These are phyloP conservation scores for Graphilbum sp. DNA, from an alignment of 2,329 filamentous ascomycete species.

Conservation along the genomic window DNA sequence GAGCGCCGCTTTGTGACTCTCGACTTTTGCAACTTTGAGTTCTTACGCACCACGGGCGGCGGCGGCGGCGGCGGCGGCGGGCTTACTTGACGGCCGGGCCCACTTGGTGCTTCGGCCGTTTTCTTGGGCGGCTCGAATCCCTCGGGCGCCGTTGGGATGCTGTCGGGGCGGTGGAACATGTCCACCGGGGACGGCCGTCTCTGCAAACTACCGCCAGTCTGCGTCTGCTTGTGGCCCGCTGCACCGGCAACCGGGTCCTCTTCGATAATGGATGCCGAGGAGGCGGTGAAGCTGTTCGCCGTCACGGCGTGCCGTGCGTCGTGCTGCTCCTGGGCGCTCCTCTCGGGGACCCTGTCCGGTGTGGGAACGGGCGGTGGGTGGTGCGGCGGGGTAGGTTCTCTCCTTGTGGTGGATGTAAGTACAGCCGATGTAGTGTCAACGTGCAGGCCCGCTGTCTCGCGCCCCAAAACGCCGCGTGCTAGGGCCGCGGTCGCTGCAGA, in stretches of 20 bases:
- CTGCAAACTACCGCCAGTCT: neutral
- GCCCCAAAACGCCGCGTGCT: slow-evolving; percentile 43
- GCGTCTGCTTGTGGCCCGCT: neutral
- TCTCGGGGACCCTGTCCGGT: neutral
- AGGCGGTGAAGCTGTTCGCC: neutral
- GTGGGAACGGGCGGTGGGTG: neutral
- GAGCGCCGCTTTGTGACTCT: slow-evolving; percentile 17
- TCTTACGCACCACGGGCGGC: neutral
- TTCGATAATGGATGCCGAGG: neutral
- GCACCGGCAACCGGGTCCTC: neutral
- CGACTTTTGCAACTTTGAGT: slow-evolving; percentile 4
- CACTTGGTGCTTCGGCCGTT: no score
- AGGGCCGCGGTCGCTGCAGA: slow-evolving; percentile 25
- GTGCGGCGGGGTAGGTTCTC: slow-evolving; percentile 11
- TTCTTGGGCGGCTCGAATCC: neutral
- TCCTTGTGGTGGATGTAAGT: slow-evolving; percentile 39
- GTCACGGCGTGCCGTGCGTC: neutral
- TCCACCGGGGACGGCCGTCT: slow-evolving; percentile 9
- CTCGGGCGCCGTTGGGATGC: slow-evolving; percentile 20
- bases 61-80: no score
- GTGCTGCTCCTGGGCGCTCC: neutral
- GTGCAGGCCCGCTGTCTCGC: slow-evolving; percentile 38
- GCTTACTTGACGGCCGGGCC: no score
- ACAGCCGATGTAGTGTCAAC: slow-evolving; percentile 34
- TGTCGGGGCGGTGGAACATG: slow-evolving; percentile 32